A percentile compares a stretch with the other conserved stretches of the same genome.
Evolutionary conservation across 1,284 basidiomycete species (phyloP).

Genomic region (Melampsora americana): DNA sequence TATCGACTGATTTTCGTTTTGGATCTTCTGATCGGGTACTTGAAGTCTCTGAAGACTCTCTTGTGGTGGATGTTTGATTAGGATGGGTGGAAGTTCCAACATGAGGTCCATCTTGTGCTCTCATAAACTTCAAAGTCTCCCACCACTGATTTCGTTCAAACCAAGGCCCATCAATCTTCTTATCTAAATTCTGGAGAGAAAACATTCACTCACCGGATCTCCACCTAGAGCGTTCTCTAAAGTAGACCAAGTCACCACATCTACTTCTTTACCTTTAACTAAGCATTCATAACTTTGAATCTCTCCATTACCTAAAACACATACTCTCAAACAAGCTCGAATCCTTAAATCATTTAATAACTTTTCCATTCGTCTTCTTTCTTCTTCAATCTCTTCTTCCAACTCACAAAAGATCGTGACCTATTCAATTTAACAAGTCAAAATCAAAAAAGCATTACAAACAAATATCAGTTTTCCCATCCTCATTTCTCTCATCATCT

Average conservation of each 20-base stretch:
- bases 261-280: conserved; percentile 27
- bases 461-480: not conserved
- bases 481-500: not conserved
- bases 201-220: conserved; percentile 23
- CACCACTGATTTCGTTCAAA: no score
- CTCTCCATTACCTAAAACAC: conserved; percentile 32
- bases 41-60: not conserved
- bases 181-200: not conserved
- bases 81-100: not conserved
- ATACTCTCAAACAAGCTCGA: conserved; percentile 24
- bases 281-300: conserved; percentile 37
- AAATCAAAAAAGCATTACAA: not conserved
- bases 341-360: conserved; percentile 35
- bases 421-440: not conserved
- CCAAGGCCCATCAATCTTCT: not conserved
- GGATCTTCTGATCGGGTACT: not conserved
- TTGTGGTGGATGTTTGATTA: not conserved
- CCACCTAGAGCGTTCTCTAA: conserved; percentile 25
- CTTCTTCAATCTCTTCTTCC: conserved; percentile 36
- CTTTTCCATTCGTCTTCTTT: conserved; percentile 37
- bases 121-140: conserved; percentile 42
- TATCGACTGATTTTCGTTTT: not conserved
- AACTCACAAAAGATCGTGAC: conserved; percentile 38
- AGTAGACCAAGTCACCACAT: conserved; percentile 22
- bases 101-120: conserved; percentile 28